phyloP scores from a whole-genome alignment of 495 filamentous ascomycete genomes.

The Penicillium lividum region DNA sequence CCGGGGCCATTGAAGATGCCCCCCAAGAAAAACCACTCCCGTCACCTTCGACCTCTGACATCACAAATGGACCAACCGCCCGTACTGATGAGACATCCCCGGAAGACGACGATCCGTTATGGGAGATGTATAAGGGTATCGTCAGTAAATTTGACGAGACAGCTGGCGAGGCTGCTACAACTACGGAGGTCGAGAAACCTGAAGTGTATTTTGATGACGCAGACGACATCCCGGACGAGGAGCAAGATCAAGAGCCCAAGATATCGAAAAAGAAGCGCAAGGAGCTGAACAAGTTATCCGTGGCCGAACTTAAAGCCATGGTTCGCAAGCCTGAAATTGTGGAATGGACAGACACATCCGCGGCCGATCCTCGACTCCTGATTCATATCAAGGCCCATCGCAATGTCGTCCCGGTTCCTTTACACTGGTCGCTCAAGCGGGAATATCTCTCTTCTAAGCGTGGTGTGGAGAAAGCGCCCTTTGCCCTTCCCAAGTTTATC shows the following conservation, averaged over 20 bases:
- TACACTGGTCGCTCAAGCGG: slow-evolving; percentile 92
- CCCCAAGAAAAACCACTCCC: neutral
- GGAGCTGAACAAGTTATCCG: slow-evolving; percentile 84
- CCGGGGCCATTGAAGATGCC: slow-evolving; percentile 5
- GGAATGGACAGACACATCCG: slow-evolving; percentile 96
- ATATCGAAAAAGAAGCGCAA: slow-evolving; percentile 94
- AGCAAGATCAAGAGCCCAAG: slow-evolving; percentile 63
- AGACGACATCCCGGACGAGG: slow-evolving; percentile 86
- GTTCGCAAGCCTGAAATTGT: slow-evolving; percentile 91
- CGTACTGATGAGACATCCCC: slow-evolving; percentile 34
- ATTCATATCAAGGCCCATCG: slow-evolving; percentile 93
- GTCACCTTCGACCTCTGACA: slow-evolving; percentile 8
- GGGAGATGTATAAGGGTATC: slow-evolving; percentile 77
- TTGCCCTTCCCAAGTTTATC: slow-evolving; percentile 93
- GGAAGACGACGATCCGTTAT: slow-evolving; percentile 73
- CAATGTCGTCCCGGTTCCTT: slow-evolving; percentile 92
- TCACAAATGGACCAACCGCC: slow-evolving; percentile 34
- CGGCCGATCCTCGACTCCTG: slow-evolving; percentile 82
- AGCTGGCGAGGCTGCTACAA: slow-evolving; percentile 56
- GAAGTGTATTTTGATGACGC: slow-evolving; percentile 86
- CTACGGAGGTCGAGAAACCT: slow-evolving; percentile 76
- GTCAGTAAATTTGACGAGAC: slow-evolving; percentile 69
- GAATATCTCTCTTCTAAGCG: slow-evolving; percentile 96
- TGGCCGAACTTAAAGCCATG: slow-evolving; percentile 91
- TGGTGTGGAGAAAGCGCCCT: slow-evolving; percentile 92